phyloP scores from a whole-genome alignment of 139 green algal species.

The Choricystis sp. region DNA sequence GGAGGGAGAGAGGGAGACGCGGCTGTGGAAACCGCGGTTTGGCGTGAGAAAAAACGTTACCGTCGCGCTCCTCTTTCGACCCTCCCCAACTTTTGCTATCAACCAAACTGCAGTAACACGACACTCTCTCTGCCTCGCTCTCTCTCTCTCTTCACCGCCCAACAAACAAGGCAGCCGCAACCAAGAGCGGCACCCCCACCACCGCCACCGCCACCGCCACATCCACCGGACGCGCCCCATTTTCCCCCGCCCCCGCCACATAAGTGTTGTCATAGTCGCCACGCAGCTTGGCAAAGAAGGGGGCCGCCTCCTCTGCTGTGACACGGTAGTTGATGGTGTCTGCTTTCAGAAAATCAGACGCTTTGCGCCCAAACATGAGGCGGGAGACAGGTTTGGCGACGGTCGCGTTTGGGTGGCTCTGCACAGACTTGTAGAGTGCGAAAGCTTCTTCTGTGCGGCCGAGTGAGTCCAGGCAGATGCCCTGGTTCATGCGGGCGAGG shows the following conservation, averaged over 20 bases:
- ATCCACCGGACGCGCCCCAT: neutral
- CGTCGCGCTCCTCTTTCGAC: too few relatives aligned
- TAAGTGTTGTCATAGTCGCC: constrained; percentile 8
- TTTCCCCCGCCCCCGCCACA: constrained; percentile 8
- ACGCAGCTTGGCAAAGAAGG: constrained; percentile 20
- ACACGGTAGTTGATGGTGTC: constrained; percentile 11
- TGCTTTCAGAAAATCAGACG: constrained; percentile 39
- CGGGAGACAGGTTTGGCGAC: constrained; percentile 43
- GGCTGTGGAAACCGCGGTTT: too few relatives aligned
- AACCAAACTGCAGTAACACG: too few relatives aligned
- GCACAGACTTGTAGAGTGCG: constrained; percentile 40
- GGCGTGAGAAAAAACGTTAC: too few relatives aligned
- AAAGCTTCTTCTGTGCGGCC: constrained; percentile 35
- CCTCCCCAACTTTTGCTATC: too few relatives aligned
- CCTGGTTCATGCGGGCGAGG: constrained; percentile 44
- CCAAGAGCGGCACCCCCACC: constrained; percentile 8
- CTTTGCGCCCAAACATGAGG: constrained; percentile 64
- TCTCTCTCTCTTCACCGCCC: too few relatives aligned
- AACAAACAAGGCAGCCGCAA: constrained; percentile 8
- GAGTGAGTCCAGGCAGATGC: constrained; percentile 71
- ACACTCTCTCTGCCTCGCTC: too few relatives aligned
- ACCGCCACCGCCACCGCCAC: constrained; percentile 10
- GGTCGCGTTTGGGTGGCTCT: constrained; percentile 24
- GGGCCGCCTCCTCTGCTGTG: constrained; percentile 5
- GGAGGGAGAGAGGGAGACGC: too few relatives aligned